Percentiles rank a stretch among this genome's conserved stretches.
Evolutionary conservation across 176 grass and related monocot genomes (phyloP).

Genomic region (Lolium multiflorum): DNA sequence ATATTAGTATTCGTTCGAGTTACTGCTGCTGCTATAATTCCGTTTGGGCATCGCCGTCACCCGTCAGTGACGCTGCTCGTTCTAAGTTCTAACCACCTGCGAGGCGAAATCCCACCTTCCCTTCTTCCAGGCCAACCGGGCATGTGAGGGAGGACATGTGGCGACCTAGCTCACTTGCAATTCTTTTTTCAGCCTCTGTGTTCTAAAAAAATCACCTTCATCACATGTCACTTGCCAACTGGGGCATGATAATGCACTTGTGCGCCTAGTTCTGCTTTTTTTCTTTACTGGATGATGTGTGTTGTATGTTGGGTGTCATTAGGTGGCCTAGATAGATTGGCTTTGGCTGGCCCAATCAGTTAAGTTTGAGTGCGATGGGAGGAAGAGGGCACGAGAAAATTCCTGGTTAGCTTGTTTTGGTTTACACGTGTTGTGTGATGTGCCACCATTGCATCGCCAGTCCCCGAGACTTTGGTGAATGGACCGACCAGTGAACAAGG

Average conservation of each 20-base stretch:
- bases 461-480: too few species aligned
- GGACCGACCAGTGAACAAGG: too few species aligned
- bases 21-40: neutral
- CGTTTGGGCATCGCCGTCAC: conserved; percentile 19
- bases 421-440: neutral
- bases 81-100: conserved; percentile 35
- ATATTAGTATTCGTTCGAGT: neutral
- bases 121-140: conserved; percentile 19
- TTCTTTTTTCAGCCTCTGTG: neutral
- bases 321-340: conserved; percentile 36
- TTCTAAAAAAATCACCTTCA: neutral
- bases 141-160: conserved; percentile 62
- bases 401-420: neutral
- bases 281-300: neutral
- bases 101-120: conserved; percentile 34
- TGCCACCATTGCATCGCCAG: neutral
- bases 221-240: conserved; percentile 15
- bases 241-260: neutral
- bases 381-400: neutral
- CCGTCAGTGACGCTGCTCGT: neutral
- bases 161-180: conserved; percentile 24
- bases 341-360: conserved; percentile 12
- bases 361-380: conserved; percentile 12
- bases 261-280: neutral
- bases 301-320: neutral